Percentiles rank a stretch among this genome's conserved stretches.
phyloP scores from a whole-genome alignment of 805 yeast genomes.

The Spathaspora hagerdaliae region DNA sequence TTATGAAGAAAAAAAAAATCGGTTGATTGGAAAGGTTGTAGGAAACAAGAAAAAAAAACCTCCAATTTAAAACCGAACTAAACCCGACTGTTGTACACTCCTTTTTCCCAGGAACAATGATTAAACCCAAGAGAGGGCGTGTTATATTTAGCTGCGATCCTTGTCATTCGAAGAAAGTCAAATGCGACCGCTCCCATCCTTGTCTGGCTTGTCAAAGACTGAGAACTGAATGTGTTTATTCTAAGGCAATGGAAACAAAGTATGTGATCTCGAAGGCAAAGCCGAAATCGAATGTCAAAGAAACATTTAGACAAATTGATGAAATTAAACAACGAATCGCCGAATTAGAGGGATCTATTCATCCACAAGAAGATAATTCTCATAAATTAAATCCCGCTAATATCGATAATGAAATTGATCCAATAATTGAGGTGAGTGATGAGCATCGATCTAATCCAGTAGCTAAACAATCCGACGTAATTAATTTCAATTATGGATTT shows the following conservation, averaged over 20 bases:
- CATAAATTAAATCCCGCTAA: no score
- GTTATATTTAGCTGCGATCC: constrained; percentile 13
- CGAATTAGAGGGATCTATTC: neutral
- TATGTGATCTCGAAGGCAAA: neutral
- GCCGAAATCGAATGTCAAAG: neutral
- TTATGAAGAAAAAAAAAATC: neutral
- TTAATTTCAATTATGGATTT: constrained; percentile 4
- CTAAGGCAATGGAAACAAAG: neutral
- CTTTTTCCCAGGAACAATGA: neutral
- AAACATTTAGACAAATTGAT: neutral
- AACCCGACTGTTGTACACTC: no score
- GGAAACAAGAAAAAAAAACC: neutral
- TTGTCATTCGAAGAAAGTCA: constrained; percentile 13
- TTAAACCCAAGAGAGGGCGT: constrained; percentile 13
- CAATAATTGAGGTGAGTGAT: neutral
- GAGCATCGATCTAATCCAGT: neutral
- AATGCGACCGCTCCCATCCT: constrained; percentile 15
- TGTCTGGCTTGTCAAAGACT: constrained; percentile 11
- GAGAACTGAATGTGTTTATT: constrained; percentile 7
- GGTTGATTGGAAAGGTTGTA: neutral
- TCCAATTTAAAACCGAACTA: neutral
- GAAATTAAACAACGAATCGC: constrained; percentile 1
- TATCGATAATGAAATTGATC: no score
- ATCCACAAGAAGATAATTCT: neutral
- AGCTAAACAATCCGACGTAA: neutral